phyloP scores from a whole-genome alignment of 441 rosid species.

The Geranium incanum region DNA sequence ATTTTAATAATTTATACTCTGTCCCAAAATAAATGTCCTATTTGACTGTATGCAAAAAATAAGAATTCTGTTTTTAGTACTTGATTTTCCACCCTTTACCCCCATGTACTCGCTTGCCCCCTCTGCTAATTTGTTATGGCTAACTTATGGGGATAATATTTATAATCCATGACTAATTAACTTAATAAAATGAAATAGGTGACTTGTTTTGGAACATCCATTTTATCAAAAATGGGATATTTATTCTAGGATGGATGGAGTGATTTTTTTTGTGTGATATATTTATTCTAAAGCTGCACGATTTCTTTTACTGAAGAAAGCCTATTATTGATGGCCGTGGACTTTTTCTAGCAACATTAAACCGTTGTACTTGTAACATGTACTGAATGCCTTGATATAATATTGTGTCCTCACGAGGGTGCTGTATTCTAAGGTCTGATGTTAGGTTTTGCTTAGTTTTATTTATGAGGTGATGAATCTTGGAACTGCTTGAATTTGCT shows the following conservation, averaged over 20 bases:
- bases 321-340: not conserved
- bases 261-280: too few species aligned
- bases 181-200: not conserved
- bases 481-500: not conserved
- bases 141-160: too few species aligned
- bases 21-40: too few species aligned
- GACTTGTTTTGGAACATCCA: not conserved
- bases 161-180: too few species aligned
- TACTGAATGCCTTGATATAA: not conserved
- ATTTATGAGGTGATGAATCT: not conserved
- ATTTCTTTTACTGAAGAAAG: not conserved
- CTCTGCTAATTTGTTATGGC: too few species aligned
- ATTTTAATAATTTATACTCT: not conserved
- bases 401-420: not conserved
- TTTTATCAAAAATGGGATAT: too few species aligned
- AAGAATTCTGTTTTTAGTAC: too few species aligned
- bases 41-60: too few species aligned
- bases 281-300: not conserved
- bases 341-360: not conserved
- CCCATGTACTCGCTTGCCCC: too few species aligned
- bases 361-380: not conserved
- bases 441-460: not conserved
- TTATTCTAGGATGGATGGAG: too few species aligned
- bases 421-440: not conserved
- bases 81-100: too few species aligned